Evolutionary conservation across 2,329 filamentous ascomycete species (phyloP).

Genomic region (Sporothrix sp.): DNA sequence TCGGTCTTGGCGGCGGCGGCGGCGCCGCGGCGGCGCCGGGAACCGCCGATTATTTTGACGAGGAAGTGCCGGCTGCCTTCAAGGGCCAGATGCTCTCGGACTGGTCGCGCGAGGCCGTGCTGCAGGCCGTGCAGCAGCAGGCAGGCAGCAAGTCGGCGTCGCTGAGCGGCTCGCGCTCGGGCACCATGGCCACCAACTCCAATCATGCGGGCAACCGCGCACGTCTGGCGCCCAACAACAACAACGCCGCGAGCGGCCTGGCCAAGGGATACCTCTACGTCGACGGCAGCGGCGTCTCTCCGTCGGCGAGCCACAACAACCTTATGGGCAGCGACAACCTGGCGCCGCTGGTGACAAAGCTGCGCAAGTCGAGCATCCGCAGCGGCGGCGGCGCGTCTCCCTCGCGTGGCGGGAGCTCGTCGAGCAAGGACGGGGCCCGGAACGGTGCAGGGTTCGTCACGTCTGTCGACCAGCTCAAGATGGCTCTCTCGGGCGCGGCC

Average conservation of each 20-base stretch:
- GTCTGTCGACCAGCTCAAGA: constrained; percentile 55
- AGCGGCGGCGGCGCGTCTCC: constrained; percentile 44
- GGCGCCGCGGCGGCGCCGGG: background rate
- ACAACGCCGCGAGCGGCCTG: constrained; percentile 12
- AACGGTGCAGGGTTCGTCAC: constrained; percentile 41
- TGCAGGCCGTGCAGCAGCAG: constrained; percentile 50
- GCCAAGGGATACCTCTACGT: constrained; percentile 20
- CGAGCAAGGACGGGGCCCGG: constrained; percentile 21
- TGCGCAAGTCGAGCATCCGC: constrained; percentile 45
- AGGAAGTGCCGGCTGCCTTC: constrained; percentile 55
- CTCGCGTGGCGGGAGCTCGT: constrained; percentile 24
- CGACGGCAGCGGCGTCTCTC: constrained; percentile 29
- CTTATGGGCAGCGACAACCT: constrained; percentile 27
- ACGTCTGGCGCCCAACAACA: constrained; percentile 46
- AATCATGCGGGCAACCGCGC: constrained; percentile 27
- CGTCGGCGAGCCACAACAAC: constrained; percentile 41
- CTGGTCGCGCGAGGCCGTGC: constrained; percentile 68
- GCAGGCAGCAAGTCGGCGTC: constrained; percentile 63
- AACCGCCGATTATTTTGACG: constrained; percentile 28
- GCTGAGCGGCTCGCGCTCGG: constrained; percentile 62
- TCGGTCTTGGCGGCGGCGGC: background rate
- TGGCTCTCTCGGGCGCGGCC: constrained; percentile 46
- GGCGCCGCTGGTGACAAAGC: constrained; percentile 31
- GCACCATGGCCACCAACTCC: constrained; percentile 41
- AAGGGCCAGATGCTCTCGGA: constrained; percentile 67